phyloP scores from a whole-genome alignment of 108 stramenopile species.

The Skeletonema marinoi region DNA sequence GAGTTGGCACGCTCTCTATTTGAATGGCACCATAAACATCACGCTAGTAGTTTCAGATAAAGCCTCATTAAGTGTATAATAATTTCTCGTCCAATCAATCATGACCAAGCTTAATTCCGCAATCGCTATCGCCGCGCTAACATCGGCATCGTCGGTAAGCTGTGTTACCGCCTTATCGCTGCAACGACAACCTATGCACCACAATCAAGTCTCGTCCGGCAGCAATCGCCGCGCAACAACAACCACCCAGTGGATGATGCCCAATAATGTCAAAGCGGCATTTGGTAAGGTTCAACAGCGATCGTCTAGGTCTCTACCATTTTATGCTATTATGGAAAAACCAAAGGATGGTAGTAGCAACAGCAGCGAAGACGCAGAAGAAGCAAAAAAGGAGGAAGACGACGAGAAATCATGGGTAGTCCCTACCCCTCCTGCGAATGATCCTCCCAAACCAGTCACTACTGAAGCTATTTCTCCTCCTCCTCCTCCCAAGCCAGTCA shows the following conservation, averaged over 20 bases:
- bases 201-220: not conserved
- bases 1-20: not conserved
- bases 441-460: not conserved
- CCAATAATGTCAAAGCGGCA: slow-evolving; percentile 14
- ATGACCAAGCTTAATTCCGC: not conserved
- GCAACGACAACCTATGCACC: not conserved
- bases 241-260: slow-evolving; percentile 5
- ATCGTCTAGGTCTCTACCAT: not conserved
- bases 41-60: too few relatives aligned
- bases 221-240: not conserved
- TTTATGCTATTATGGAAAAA: not conserved
- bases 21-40: not conserved
- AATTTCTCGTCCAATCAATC: not conserved
- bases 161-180: not conserved
- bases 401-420: slow-evolving; percentile 6
- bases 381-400: not conserved
- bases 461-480: not conserved
- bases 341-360: slow-evolving; percentile 3
- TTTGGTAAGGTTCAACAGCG: not conserved
- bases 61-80: not conserved
- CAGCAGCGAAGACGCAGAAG: not conserved
- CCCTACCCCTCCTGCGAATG: not conserved
- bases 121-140: slow-evolving; percentile 1
- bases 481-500: not conserved
- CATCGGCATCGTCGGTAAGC: not conserved